These are phyloP conservation scores for Blastosporella zonata DNA, from an alignment of 1,284 basidiomycete genomes.

Conservation along the genomic window DNA sequence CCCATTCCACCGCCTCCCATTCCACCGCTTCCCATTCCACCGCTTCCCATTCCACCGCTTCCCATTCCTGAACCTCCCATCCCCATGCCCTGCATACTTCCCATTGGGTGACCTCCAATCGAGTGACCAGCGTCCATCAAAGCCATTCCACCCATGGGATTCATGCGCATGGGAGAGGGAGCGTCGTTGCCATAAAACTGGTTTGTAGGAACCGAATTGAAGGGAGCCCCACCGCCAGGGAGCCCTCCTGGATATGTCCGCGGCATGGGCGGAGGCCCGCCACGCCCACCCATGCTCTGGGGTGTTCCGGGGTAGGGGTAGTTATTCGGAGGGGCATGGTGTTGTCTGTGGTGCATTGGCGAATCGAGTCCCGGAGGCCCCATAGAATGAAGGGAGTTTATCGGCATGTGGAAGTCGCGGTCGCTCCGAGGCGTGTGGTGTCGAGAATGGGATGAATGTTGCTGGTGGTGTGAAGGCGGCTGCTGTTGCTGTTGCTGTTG, in stretches of 20 bases:
- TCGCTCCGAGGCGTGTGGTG: constrained; percentile 32
- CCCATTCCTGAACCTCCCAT: constrained; percentile 21
- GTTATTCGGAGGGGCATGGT: constrained; percentile 19
- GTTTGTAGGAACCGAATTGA: constrained; percentile 28
- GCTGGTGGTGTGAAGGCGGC: constrained; percentile 26
- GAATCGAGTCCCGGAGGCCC: constrained; percentile 28
- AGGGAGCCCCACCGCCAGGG: constrained; percentile 28
- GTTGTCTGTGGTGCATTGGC: constrained; percentile 24
- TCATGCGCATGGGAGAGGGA: constrained; percentile 34
- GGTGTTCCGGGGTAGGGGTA: constrained; percentile 29
- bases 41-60: constrained; percentile 1
- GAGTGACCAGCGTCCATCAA: constrained; percentile 29
- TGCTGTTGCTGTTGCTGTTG: constrained; percentile 24
- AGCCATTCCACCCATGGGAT: constrained; percentile 22
- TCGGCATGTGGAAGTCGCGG: constrained; percentile 27
- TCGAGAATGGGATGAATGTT: constrained; percentile 29
- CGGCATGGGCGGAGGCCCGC: constrained; percentile 28
- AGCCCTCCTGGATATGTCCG: constrained; percentile 30
- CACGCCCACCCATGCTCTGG: constrained; percentile 27
- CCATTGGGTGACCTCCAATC: constrained; percentile 21
- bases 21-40: constrained; percentile 23
- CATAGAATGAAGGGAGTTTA: constrained; percentile 25
- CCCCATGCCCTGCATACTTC: constrained; percentile 25
- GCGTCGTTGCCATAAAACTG: constrained; percentile 35
- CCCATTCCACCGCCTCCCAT: constrained; percentile 25